Conservation (phyloP, 805 yeast species). For the Yarrowia keelungensis region DNA sequence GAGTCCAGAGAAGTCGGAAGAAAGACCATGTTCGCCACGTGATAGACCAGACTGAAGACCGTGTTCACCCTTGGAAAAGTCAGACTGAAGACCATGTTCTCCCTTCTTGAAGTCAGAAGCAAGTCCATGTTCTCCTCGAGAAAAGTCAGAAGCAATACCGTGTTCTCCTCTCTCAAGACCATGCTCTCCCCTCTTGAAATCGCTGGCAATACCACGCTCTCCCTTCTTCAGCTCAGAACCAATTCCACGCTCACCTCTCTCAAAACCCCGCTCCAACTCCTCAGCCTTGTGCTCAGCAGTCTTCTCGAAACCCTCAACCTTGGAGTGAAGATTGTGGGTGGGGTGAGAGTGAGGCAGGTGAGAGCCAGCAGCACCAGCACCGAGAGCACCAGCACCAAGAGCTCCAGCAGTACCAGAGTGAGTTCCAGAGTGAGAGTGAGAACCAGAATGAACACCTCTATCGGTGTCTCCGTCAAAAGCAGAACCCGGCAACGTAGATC, state of each 20-base stretch:
- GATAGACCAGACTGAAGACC: too few relatives aligned
- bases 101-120: neutral
- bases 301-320: conserved; percentile 31
- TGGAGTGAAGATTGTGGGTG: conserved; percentile 25
- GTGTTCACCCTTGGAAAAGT: neutral
- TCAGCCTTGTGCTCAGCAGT: conserved; percentile 13
- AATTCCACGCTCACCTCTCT: neutral
- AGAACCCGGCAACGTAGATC: conserved; percentile 14
- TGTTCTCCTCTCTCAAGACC: neutral
- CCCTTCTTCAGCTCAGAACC: neutral
- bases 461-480: neutral
- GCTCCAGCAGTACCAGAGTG: neutral
- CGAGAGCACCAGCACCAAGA: neutral
- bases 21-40: too few relatives aligned
- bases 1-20: neutral
- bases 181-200: neutral
- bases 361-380: neutral
- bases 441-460: neutral
- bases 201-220: neutral
- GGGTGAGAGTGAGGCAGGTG: conserved; percentile 10
- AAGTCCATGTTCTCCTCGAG: neutral
- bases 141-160: neutral
- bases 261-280: conserved; percentile 7
- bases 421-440: neutral
- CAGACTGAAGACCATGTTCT: neutral